These are phyloP conservation scores for Emergomyces orientalis DNA, from an alignment of 2,329 filamentous ascomycete species.

Conservation along the genomic window DNA sequence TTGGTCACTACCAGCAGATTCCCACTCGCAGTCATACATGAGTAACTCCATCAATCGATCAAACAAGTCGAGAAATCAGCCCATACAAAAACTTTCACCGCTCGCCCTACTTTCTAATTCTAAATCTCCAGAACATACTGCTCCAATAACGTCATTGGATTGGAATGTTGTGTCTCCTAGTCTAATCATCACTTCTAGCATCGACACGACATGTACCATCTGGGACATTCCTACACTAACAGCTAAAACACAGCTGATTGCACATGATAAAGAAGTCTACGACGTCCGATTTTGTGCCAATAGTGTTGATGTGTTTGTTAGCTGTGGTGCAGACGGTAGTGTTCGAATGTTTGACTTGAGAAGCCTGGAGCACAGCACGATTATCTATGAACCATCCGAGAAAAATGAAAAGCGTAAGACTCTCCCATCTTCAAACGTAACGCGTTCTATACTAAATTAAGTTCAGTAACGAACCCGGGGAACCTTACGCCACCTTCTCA, in stretches of 20 bases:
- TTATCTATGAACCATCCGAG: slow-evolving; percentile 94
- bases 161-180: slow-evolving; percentile 98
- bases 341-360: slow-evolving; percentile 97
- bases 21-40: slow-evolving; percentile 48
- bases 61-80: slow-evolving; percentile 52
- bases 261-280: slow-evolving; percentile 97
- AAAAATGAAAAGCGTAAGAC: slow-evolving; percentile 60
- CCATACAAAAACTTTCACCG: slow-evolving; percentile 75
- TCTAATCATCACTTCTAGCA: slow-evolving; percentile 96
- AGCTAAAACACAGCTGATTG: slow-evolving; percentile 95
- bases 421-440: not conserved
- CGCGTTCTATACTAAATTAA: slow-evolving; percentile 6
- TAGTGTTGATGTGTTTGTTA: slow-evolving; percentile 97
- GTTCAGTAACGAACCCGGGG: slow-evolving; percentile 39
- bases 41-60: slow-evolving; percentile 60
- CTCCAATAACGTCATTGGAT: slow-evolving; percentile 88
- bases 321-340: slow-evolving; percentile 92
- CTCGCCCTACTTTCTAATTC: slow-evolving; percentile 91
- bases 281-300: slow-evolving; percentile 97
- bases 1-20: slow-evolving; percentile 69
- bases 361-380: slow-evolving; percentile 94
- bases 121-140: slow-evolving; percentile 96
- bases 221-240: slow-evolving; percentile 98
- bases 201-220: slow-evolving; percentile 97
- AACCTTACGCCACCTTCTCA: slow-evolving; percentile 55